Base-by-base conservation (phyloP, 805 yeast genomes). In the Kuraishia piskuri region DNA sequence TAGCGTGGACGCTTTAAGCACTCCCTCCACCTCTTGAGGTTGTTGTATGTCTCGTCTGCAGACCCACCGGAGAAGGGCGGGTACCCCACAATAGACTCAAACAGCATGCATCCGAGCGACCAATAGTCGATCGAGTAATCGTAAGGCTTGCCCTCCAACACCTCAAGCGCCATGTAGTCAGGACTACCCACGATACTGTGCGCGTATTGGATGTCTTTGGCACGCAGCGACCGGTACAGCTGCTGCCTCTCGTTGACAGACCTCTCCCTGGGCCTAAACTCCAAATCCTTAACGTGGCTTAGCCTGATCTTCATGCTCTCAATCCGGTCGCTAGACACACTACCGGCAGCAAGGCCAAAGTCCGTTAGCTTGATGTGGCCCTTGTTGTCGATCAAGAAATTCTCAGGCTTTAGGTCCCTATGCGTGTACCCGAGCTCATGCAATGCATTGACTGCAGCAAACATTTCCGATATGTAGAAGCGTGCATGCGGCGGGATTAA, bases 91-190 rank as follows among this genome's bases (percentile, higher is more conserved):
- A 94, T 79, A 49, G 97, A 88, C 71, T 94, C 99, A 67, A 92
- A 94, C 45, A 94, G 74, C 85, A 94, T 94, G 70, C 99, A 94
- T 3, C 99, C 99, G 55, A 94, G 75, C 0, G 98, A 91, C 99
- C 99, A 94, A 68, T 94, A 94, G 73, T 94, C 99, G 54, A 95
- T 96, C 17, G 99, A 92, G 67, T 86, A 91, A 66, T 94, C 97
- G 68, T 94, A 94, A 55, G 84, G 83, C 64, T 86, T 87, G 7
- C 99, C 99, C 68, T 90, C 96, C 52, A 94, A 79, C 12, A 94
- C 98, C 68, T 94, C 99, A 51, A 94, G 76, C 1, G 99, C 99
- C 99, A 94, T 94, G 66, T 94, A 94, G 69, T 94, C 99, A 1
- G 99, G 99, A 4, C 96, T 88, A 1, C 99, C 99, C 17, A 94